A percentile compares a stretch with the other conserved stretches of the same genome.
Conservation (phyloP, 1,139 yeast genomes). For the Suhomyces atakaporum region DNA sequence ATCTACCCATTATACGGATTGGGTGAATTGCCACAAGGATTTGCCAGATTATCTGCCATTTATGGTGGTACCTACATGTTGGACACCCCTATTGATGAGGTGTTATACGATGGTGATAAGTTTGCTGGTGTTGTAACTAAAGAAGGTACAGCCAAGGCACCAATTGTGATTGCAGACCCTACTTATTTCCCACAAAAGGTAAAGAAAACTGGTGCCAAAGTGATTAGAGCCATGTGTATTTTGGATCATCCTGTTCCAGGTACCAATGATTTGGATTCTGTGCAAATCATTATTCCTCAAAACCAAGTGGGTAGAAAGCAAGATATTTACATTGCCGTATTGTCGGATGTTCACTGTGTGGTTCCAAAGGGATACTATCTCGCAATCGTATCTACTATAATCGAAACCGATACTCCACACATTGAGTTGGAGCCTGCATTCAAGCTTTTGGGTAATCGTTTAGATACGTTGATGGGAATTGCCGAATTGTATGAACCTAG, state of each 20-base stretch:
- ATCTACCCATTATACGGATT: constrained; percentile 94
- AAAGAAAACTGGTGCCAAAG: constrained; percentile 78
- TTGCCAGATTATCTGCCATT: constrained; percentile 94
- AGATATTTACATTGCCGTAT: constrained; percentile 90
- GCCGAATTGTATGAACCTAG: constrained; percentile 89
- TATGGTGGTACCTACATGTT: constrained; percentile 99
- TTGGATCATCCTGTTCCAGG: constrained; percentile 87
- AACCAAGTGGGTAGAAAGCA: constrained; percentile 92
- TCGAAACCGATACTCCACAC: constrained; percentile 93
- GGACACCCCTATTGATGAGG: constrained; percentile 92
- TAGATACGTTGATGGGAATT: constrained; percentile 94
- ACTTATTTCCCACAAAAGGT: constrained; percentile 95
- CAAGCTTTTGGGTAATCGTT: constrained; percentile 74
- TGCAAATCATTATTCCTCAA: constrained; percentile 94
- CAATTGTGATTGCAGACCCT: constrained; percentile 95
- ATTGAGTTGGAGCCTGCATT: constrained; percentile 93
- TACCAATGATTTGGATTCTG: constrained; percentile 81
- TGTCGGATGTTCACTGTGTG: constrained; percentile 89
- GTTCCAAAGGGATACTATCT: constrained; percentile 86
- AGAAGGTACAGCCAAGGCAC: constrained; percentile 90
- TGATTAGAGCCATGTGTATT: constrained; percentile 93
- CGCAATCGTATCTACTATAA: constrained; percentile 92
- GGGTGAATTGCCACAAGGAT: constrained; percentile 98
- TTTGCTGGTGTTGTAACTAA: constrained; percentile 87
- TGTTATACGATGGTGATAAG: constrained; percentile 64